A percentile compares a stretch with the other conserved stretches of the same genome.
These are phyloP conservation scores for Colletotrichum sp. DNA, from an alignment of 2,329 filamentous ascomycete genomes.

Conservation along the genomic window DNA sequence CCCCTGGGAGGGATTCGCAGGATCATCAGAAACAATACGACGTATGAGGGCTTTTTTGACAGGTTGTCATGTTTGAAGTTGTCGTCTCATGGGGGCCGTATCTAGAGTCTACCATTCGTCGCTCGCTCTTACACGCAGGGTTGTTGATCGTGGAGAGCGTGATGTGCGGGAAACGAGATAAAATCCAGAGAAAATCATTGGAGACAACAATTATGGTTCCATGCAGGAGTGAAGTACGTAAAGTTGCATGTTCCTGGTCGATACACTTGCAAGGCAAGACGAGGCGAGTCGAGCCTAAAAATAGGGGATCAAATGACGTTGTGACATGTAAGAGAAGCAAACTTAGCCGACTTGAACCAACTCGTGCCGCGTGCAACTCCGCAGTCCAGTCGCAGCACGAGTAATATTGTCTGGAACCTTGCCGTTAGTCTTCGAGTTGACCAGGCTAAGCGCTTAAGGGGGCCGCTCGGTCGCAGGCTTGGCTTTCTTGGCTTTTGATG, in stretches of 20 bases:
- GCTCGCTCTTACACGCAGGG: not conserved
- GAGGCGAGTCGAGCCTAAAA: constrained; percentile 17
- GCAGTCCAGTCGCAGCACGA: constrained; percentile 1
- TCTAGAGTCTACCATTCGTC: not conserved
- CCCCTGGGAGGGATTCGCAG: not conserved
- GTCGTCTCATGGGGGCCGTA: constrained; percentile 1
- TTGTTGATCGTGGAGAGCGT: not conserved
- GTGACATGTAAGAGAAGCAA: constrained; percentile 17
- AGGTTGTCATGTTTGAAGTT: not conserved
- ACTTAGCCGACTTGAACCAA: constrained; percentile 15
- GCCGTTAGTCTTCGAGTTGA: not conserved
- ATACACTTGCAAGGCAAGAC: constrained; percentile 9
- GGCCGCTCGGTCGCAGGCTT: not conserved
- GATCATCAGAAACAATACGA: not conserved
- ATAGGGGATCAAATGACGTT: constrained; percentile 12
- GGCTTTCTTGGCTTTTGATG: not conserved
- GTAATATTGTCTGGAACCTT: constrained; percentile 9
- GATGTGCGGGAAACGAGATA: not conserved
- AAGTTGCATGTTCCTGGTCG: constrained; percentile 16
- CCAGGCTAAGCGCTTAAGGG: not conserved
- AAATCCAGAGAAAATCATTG: constrained; percentile 1
- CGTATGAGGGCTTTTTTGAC: not conserved
- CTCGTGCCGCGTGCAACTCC: constrained; percentile 2
- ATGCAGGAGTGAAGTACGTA: constrained; percentile 13
- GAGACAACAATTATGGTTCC: constrained; percentile 3